phyloP scores from a whole-genome alignment of 2,329 filamentous ascomycete species.

The Xenosphaeropsis pyriputrescens region DNA sequence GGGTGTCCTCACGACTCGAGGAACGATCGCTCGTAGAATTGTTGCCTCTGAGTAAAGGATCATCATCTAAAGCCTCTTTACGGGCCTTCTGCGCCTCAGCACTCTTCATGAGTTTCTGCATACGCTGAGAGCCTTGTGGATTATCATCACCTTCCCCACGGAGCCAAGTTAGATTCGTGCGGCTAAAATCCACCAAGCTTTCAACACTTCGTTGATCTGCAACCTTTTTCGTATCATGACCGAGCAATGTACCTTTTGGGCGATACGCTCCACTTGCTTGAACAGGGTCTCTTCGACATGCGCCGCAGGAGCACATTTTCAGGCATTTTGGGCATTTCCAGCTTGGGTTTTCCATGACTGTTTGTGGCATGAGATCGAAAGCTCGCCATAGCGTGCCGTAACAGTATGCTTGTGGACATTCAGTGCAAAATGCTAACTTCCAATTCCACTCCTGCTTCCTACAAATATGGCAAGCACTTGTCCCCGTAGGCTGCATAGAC shows the following conservation, averaged over 20 bases:
- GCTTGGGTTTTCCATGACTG: slow-evolving; percentile 61
- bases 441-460: slow-evolving; percentile 66
- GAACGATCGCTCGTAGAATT: not conserved
- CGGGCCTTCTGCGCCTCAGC: slow-evolving; percentile 16
- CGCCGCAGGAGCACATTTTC: slow-evolving; percentile 74
- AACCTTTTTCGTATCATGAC: slow-evolving; percentile 80
- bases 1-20: slow-evolving; percentile 1
- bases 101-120: slow-evolving; percentile 18
- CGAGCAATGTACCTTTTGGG: slow-evolving; percentile 75
- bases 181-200: slow-evolving; percentile 75
- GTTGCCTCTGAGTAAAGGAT: slow-evolving; percentile 3
- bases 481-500: slow-evolving; percentile 30
- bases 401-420: slow-evolving; percentile 68
- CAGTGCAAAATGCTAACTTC: slow-evolving; percentile 71
- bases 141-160: slow-evolving; percentile 37
- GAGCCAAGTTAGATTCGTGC: slow-evolving; percentile 80
- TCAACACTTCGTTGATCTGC: slow-evolving; percentile 88
- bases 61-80: slow-evolving; percentile 9
- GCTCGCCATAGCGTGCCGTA: slow-evolving; percentile 87
- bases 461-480: slow-evolving; percentile 66
- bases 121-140: slow-evolving; percentile 23
- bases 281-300: slow-evolving; percentile 45
- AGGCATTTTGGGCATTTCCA: slow-evolving; percentile 87
- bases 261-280: slow-evolving; percentile 63
- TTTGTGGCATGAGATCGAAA: slow-evolving; percentile 78